Evolutionary conservation across 2,329 filamentous ascomycete genomes (phyloP).

Genomic region (Pseudogymnoascus sp.): DNA sequence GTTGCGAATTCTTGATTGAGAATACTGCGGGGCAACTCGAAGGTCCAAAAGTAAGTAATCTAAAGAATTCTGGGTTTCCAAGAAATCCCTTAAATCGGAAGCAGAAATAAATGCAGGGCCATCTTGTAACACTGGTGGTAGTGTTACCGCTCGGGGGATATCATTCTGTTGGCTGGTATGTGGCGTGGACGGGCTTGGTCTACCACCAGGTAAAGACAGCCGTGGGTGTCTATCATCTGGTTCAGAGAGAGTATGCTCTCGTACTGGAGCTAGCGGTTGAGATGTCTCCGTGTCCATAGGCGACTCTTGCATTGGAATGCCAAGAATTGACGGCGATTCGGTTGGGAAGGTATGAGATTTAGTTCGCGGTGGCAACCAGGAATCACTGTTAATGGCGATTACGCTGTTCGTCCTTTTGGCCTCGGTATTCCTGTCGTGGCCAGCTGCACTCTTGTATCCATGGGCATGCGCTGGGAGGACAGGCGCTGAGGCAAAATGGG

Average conservation of each 20-base stretch:
- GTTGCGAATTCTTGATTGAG: conserved; percentile 63
- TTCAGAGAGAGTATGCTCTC: conserved; percentile 22
- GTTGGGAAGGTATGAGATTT: conserved; percentile 6
- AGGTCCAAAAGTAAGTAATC: conserved; percentile 67
- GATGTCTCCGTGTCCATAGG: conserved; percentile 36
- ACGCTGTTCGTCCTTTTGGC: not conserved
- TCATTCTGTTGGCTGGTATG: conserved; percentile 20
- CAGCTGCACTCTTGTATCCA: conserved; percentile 8
- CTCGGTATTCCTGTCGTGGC: not conserved
- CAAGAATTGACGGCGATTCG: conserved; percentile 28
- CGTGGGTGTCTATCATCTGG: conserved; percentile 45
- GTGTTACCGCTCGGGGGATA: conserved; percentile 39
- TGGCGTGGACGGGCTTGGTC: conserved; percentile 34
- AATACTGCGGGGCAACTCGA: conserved; percentile 76
- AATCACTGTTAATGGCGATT: not conserved
- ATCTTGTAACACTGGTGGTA: conserved; percentile 42
- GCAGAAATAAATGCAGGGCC: conserved; percentile 45
- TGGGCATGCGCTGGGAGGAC: not conserved
- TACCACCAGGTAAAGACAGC: conserved; percentile 45
- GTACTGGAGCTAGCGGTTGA: conserved; percentile 16
- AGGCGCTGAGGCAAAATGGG: conserved; percentile 36
- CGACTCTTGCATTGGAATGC: conserved; percentile 40
- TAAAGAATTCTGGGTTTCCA: conserved; percentile 34
- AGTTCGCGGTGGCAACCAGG: not conserved
- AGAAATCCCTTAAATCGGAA: conserved; percentile 46